Evolutionary conservation across 768 basidiomycete genomes (phyloP).

Genomic region (Pholiota molesta): DNA sequence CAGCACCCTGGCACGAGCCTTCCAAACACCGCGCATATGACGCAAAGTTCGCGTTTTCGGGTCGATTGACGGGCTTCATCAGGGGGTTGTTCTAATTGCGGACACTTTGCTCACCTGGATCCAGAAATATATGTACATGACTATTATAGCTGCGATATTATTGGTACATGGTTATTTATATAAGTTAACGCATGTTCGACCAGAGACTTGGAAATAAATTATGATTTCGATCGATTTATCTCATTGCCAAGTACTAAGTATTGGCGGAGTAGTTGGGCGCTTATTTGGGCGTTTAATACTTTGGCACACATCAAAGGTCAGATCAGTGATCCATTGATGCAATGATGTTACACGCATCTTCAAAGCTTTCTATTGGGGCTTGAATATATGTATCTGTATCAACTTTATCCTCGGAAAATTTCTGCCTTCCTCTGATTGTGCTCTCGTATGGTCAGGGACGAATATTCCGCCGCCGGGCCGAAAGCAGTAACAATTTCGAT

Average conservation of each 20-base stretch:
- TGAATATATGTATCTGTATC: no score
- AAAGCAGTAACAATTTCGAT: background rate
- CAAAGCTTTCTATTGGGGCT: no score
- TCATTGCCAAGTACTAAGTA: no score
- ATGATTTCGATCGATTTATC: no score
- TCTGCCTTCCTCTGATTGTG: background rate
- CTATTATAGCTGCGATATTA: no score
- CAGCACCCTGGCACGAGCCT: conserved; percentile 5
- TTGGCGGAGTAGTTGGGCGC: background rate
- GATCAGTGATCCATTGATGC: background rate
- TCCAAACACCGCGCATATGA: background rate
- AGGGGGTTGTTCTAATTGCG: background rate
- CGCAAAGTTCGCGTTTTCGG: background rate
- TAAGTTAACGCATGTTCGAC: no score
- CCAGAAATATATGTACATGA: no score
- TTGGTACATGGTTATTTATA: no score
- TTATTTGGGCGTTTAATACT: conserved; percentile 8
- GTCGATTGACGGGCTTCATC: background rate
- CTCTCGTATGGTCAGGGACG: conserved; percentile 3
- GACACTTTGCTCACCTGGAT: background rate
- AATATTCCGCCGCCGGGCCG: conserved; percentile 2
- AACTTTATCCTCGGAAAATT: background rate
- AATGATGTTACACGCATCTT: background rate
- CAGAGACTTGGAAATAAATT: no score
- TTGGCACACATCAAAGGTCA: background rate